A percentile compares a stretch with the other conserved stretches of the same genome.
Evolutionary conservation across 2,329 filamentous ascomycete genomes (phyloP).

Genomic region (Aureobasidium namibiae): DNA sequence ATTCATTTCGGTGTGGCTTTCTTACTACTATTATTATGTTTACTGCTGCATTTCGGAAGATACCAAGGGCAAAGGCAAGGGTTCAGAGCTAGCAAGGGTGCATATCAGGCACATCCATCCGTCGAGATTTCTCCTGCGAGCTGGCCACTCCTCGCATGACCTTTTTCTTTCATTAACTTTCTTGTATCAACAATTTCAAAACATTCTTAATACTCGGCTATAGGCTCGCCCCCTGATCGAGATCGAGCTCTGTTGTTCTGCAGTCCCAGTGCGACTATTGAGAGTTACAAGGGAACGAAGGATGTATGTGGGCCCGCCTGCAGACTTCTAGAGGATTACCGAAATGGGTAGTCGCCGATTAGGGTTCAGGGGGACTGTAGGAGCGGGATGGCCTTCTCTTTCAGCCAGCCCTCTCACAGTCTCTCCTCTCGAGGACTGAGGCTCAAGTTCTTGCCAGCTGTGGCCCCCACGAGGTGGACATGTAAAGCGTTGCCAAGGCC

Average conservation of each 20-base stretch:
- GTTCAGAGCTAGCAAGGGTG: neutral
- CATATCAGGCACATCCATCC: neutral
- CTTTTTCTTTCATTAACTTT: constrained; percentile 4
- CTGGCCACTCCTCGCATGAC: neutral
- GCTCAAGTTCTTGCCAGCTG: no score
- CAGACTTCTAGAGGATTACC: neutral
- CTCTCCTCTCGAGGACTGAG: neutral
- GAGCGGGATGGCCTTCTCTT: neutral
- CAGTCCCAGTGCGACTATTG: constrained; percentile 2
- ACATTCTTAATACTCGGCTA: neutral
- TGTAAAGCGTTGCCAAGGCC: constrained; percentile 8
- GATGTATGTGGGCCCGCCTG: neutral
- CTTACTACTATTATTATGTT: neutral
- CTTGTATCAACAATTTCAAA: constrained; percentile 1
- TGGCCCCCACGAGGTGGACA: neutral
- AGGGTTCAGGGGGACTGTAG: constrained; percentile 1
- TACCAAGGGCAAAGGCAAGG: constrained; percentile 1
- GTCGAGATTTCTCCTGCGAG: neutral
- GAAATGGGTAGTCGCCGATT: neutral
- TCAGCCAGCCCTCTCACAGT: neutral
- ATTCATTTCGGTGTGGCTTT: neutral
- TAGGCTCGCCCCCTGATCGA: neutral
- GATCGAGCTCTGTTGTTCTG: neutral
- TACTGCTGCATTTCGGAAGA: neutral
- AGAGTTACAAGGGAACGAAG: neutral